Percentiles rank a stretch among this genome's conserved stretches.
These are phyloP conservation scores for carrot (Daucus carota) DNA, from an alignment of 129 eudicot species.

Conservation along the genomic window DH1_v3.0 NC_030384.2:45243001-45243500, in stretches of 20 bases:
- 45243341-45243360: slow-evolving; percentile 84
- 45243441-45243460: slow-evolving; percentile 68
- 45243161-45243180: neutral
- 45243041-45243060: slow-evolving; percentile 67
- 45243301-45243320: slow-evolving; percentile 98
- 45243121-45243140: slow-evolving; percentile 81
- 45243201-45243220: neutral
- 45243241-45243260: slow-evolving; percentile 15
- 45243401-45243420: slow-evolving; percentile 87
- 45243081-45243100: slow-evolving; percentile 99
- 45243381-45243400: slow-evolving; percentile 63
- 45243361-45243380: slow-evolving; percentile 82
- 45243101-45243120: slow-evolving; percentile 84
- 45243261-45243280: slow-evolving; percentile 88
- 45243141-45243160: slow-evolving; percentile 32
- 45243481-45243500: neutral
- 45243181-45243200: neutral
- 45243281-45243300: slow-evolving; percentile 93
- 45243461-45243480: slow-evolving; percentile 23
- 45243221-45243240: neutral
- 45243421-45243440: slow-evolving; percentile 65
- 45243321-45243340: slow-evolving; percentile 68
- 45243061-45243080: slow-evolving; percentile 97
- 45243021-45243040: slow-evolving; percentile 80
- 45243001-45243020: slow-evolving; percentile 93